Conservation (phyloP, 352 stramenopile genomes). For the Phytophthora pini region DNA sequence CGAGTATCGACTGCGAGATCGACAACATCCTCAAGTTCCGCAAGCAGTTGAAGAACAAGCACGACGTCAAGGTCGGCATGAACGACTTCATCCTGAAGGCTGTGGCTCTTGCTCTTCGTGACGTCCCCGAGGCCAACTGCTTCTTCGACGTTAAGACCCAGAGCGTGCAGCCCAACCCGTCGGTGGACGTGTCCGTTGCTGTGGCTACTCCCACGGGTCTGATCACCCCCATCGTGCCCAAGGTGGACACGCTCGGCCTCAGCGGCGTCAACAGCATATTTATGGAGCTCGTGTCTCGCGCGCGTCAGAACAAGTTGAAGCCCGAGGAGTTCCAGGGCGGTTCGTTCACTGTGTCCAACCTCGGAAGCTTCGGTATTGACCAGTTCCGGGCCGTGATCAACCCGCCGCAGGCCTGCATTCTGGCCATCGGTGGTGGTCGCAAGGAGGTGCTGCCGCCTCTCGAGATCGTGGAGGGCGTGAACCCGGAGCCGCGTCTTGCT, state of each 20-base stretch:
- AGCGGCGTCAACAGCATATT: conserved; percentile 95
- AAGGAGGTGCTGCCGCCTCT: conserved; percentile 83
- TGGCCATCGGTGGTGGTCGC: conserved; percentile 96
- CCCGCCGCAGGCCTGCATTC: conserved; percentile 98
- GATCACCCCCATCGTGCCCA: conserved; percentile 98
- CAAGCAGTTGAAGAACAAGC: conserved; percentile 92
- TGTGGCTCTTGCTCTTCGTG: conserved; percentile 95
- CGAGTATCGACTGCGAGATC: conserved; percentile 96
- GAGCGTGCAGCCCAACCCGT: conserved; percentile 83
- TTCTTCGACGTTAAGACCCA: conserved; percentile 71
- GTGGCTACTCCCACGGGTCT: conserved; percentile 97
- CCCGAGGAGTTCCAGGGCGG: conserved; percentile 99
- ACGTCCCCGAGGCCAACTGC: conserved; percentile 95
- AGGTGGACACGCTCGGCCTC: conserved; percentile 95
- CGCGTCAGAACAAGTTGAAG: conserved; percentile 96
- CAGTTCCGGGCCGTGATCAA: conserved; percentile 99
- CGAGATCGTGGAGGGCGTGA: conserved; percentile 48
- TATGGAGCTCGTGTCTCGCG: conserved; percentile 96
- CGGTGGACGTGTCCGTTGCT: conserved; percentile 98
- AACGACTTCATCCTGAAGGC: conserved; percentile 99
- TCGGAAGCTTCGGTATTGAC: conserved; percentile 98
- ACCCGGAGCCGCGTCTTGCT: conserved; percentile 87
- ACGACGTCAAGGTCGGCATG: conserved; percentile 97
- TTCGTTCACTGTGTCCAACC: conserved; percentile 99
- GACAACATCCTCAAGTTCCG: conserved; percentile 91